A percentile compares a stretch with the other conserved stretches of the same genome.
phyloP scores from a whole-genome alignment of 306 rosid genomes.

The Cucurbita moschata region DNA sequence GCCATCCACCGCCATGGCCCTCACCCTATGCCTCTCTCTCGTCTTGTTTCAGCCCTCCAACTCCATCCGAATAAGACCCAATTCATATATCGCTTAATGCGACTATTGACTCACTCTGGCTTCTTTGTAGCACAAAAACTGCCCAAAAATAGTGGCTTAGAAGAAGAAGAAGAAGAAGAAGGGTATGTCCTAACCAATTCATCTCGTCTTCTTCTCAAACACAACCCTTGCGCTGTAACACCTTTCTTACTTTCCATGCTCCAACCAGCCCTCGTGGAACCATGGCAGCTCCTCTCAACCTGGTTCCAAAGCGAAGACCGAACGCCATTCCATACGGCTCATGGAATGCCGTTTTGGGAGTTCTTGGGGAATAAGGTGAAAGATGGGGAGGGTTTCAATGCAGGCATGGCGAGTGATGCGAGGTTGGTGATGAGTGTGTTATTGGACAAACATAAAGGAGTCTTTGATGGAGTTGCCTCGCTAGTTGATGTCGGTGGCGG shows the following conservation, averaged over 20 bases:
- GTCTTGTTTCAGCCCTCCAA: neutral
- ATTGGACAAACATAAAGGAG: neutral
- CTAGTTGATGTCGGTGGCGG: neutral
- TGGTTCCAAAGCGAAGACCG: neutral
- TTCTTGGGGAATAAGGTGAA: neutral
- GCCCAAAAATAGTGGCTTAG: no score
- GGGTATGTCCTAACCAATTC: neutral
- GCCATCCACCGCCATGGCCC: neutral
- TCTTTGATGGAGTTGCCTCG: neutral
- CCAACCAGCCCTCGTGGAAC: neutral
- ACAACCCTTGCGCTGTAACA: neutral
- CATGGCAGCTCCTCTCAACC: neutral
- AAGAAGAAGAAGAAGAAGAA: neutral
- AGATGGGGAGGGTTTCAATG: neutral
- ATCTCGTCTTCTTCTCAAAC: neutral
- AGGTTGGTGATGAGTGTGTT: neutral
- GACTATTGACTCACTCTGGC: neutral
- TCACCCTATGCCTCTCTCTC: neutral
- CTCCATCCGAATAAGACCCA: neutral
- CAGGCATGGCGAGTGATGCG: neutral
- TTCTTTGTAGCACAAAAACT: neutral
- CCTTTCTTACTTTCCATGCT: neutral
- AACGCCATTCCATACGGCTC: neutral
- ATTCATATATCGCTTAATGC: neutral
- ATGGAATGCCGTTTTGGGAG: neutral